Evolutionary conservation across 2,329 filamentous ascomycete genomes (phyloP).

Genomic region (Leptoxyphium fumago): DNA sequence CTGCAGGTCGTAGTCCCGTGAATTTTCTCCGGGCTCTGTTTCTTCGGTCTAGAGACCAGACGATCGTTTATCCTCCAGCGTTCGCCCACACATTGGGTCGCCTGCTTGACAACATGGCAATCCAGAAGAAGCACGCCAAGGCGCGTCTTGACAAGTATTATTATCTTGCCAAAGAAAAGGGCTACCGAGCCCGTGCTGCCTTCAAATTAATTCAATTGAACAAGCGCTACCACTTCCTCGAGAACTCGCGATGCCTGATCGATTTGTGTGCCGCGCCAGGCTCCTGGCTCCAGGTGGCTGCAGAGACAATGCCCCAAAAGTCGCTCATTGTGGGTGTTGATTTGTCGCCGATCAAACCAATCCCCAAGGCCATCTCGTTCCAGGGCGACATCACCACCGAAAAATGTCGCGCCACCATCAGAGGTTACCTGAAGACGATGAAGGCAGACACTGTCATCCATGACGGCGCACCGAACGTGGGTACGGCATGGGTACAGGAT

Average conservation of each 20-base stretch:
- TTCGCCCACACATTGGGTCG: not conserved
- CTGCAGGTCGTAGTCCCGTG: no score
- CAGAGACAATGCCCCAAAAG: conserved; percentile 82
- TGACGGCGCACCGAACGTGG: conserved; percentile 94
- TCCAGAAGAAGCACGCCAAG: conserved; percentile 98
- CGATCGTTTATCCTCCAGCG: no score
- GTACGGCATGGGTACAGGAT: conserved; percentile 96
- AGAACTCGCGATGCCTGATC: conserved; percentile 88
- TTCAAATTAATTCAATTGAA: conserved; percentile 98
- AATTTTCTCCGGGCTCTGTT: no score
- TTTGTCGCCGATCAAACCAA: conserved; percentile 86
- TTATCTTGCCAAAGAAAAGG: conserved; percentile 95
- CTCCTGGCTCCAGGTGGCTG: conserved; percentile 92
- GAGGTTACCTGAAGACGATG: conserved; percentile 84
- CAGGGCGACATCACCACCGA: conserved; percentile 97
- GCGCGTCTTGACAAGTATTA: conserved; percentile 99
- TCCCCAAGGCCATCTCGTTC: conserved; percentile 85
- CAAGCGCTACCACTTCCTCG: conserved; percentile 96
- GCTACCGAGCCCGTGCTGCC: conserved; percentile 85
- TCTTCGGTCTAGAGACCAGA: no score
- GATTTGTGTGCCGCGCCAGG: conserved; percentile 97
- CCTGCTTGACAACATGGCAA: conserved; percentile 52
- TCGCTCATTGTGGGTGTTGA: conserved; percentile 91
- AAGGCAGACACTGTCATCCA: conserved; percentile 93
- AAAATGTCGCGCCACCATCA: conserved; percentile 81